A percentile compares a stretch with the other conserved stretches of the same genome.
Evolutionary conservation across 2,329 filamentous ascomycete genomes (phyloP).

Genomic region (Fusarium sp.): DNA sequence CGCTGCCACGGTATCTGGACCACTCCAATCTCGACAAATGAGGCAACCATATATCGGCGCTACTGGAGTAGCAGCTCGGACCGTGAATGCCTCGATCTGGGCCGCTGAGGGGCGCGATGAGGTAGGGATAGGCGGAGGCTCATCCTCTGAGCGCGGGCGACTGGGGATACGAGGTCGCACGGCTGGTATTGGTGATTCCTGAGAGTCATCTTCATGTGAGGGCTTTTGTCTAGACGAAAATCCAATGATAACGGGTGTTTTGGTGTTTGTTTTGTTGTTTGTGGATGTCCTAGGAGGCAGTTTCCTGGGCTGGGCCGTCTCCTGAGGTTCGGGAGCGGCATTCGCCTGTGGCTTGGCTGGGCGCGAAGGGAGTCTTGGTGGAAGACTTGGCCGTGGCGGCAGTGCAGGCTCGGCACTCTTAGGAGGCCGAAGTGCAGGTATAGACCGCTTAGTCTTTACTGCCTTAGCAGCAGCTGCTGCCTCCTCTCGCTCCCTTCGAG

Average conservation of each 20-base stretch:
- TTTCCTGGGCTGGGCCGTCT: slow-evolving; percentile 26
- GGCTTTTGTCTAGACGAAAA: slow-evolving; percentile 18
- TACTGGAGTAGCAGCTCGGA: slow-evolving; percentile 46
- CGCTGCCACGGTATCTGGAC: slow-evolving; percentile 81
- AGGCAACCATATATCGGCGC: slow-evolving; percentile 68
- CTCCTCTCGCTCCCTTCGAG: slow-evolving; percentile 65
- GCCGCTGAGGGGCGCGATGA: slow-evolving; percentile 64
- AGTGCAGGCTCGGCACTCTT: slow-evolving; percentile 45
- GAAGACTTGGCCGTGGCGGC: slow-evolving; percentile 56
- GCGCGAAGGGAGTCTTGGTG: slow-evolving; percentile 65
- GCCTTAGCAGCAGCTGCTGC: slow-evolving; percentile 46
- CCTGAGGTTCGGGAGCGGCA: slow-evolving; percentile 18
- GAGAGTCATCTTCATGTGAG: slow-evolving; percentile 11
- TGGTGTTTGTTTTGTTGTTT: slow-evolving; percentile 19
- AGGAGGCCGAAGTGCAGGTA: slow-evolving; percentile 27
- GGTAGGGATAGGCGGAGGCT: slow-evolving; percentile 65
- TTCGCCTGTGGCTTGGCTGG: slow-evolving; percentile 50
- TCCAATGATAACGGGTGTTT: slow-evolving; percentile 31
- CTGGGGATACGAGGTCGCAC: slow-evolving; percentile 33
- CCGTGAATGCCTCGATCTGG: slow-evolving; percentile 62
- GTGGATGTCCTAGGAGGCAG: slow-evolving; percentile 29
- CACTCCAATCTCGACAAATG: slow-evolving; percentile 88
- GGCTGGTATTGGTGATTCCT: slow-evolving; percentile 28
- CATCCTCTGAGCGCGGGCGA: slow-evolving; percentile 46
- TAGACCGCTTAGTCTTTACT: slow-evolving; percentile 28